phyloP scores from a whole-genome alignment of 768 basidiomycete species.

The Mycena latifolia region DNA sequence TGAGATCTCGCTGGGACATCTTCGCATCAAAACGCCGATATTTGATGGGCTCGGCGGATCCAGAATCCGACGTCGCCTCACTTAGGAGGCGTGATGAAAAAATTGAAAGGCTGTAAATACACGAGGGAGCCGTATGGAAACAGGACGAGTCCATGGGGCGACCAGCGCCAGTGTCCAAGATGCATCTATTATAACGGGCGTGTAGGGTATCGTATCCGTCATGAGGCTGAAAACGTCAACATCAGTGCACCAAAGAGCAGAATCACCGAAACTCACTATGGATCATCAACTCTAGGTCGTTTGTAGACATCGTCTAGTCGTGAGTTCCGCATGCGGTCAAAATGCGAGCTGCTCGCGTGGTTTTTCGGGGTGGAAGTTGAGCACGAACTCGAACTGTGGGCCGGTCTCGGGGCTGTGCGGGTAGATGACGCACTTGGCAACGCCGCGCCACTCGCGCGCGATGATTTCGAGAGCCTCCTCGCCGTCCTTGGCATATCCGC shows the following conservation, averaged over 20 bases:
- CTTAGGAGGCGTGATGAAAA: too few species aligned
- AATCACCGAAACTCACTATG: conserved; percentile 31
- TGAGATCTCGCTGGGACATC: neutral
- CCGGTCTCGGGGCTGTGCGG: conserved; percentile 87
- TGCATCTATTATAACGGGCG: conserved; percentile 20
- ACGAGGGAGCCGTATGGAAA: conserved; percentile 19
- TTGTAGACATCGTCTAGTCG: conserved; percentile 12
- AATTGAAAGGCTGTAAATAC: conserved; percentile 25
- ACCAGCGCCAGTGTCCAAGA: conserved; percentile 28
- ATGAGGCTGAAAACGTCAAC: conserved; percentile 26
- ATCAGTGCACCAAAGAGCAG: neutral
- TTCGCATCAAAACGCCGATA: too few species aligned
- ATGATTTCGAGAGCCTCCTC: conserved; percentile 30
- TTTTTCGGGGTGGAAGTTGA: conserved; percentile 59
- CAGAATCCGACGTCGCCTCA: too few species aligned
- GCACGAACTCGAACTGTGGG: conserved; percentile 81
- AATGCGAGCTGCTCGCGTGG: conserved; percentile 27
- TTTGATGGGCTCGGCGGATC: too few species aligned
- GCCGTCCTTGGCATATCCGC: conserved; percentile 48
- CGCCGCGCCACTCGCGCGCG: conserved; percentile 71
- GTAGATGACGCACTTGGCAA: conserved; percentile 83
- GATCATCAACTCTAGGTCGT: conserved; percentile 20
- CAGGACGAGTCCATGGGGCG: conserved; percentile 19
- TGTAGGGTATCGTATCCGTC: conserved; percentile 31
- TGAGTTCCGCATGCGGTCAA: conserved; percentile 18